A percentile compares a stretch with the other conserved stretches of the same genome.
Evolutionary conservation across 306 rosid genomes (phyloP).

Genomic region (Cajanus cajan): DNA sequence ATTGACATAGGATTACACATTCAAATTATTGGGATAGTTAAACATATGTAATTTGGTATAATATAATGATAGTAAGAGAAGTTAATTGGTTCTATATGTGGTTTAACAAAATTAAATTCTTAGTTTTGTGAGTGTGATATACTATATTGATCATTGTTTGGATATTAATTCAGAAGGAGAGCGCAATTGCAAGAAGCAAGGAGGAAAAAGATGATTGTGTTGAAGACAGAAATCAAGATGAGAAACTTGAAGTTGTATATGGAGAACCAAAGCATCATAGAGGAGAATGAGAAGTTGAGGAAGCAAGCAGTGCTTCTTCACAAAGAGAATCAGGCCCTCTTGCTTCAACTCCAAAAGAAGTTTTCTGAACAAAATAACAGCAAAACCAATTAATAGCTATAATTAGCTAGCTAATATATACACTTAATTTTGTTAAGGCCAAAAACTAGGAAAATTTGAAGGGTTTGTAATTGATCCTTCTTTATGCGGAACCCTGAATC

Average conservation of each 20-base stretch:
- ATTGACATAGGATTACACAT: neutral
- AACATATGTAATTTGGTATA: neutral
- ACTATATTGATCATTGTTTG: neutral
- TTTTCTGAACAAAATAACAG: slow-evolving; percentile 23
- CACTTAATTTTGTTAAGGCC: neutral
- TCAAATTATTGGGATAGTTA: neutral
- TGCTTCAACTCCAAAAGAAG: slow-evolving; percentile 55
- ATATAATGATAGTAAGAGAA: neutral
- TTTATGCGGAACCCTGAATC: neutral
- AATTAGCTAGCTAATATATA: neutral
- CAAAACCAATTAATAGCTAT: neutral
- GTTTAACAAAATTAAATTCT: neutral
- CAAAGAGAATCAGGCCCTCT: slow-evolving; percentile 68
- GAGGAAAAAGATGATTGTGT: slow-evolving; percentile 21
- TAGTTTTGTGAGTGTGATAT: neutral
- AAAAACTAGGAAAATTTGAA: neutral
- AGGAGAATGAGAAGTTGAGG: slow-evolving; percentile 75
- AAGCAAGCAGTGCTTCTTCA: slow-evolving; percentile 73
- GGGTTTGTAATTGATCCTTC: neutral
- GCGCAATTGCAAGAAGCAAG: slow-evolving; percentile 32
- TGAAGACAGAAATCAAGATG: slow-evolving; percentile 53
- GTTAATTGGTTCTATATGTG: neutral
- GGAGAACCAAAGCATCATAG: slow-evolving; percentile 66
- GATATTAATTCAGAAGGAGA: slow-evolving; percentile 48
- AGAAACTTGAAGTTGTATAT: slow-evolving; percentile 64